phyloP scores from a whole-genome alignment of 1,284 basidiomycete species.

The Apiotrichum akiyoshidainum region DNA sequence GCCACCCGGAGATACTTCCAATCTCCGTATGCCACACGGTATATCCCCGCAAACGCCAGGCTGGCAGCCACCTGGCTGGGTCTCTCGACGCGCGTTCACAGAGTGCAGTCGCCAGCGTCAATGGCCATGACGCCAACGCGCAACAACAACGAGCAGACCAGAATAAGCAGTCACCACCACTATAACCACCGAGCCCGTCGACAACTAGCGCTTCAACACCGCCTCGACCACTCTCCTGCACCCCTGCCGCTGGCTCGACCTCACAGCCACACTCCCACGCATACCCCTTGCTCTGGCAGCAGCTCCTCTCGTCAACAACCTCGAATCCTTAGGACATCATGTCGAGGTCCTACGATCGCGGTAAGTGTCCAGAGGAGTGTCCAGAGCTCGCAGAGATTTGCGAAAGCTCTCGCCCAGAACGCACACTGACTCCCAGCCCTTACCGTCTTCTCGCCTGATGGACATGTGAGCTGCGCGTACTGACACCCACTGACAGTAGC shows the following conservation, averaged over 20 bases:
- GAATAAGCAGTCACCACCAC: neutral
- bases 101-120: slow-evolving; percentile 4
- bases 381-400: no score
- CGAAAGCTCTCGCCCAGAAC: neutral
- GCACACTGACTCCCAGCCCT: slow-evolving; percentile 53
- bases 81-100: neutral
- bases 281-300: neutral
- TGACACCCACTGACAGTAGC: slow-evolving; percentile 24
- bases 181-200: no score
- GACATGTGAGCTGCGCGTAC: slow-evolving; percentile 58
- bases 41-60: neutral
- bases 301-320: neutral
- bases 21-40: slow-evolving; percentile 2
- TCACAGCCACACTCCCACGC: neutral
- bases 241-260: neutral
- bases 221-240: neutral
- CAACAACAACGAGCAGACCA: neutral
- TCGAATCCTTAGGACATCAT: slow-evolving; percentile 26
- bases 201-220: neutral
- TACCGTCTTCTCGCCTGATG: slow-evolving; percentile 92
- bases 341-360: slow-evolving; percentile 53
- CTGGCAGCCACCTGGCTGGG: neutral
- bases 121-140: neutral
- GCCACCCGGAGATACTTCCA: neutral
- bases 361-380: slow-evolving; percentile 34